phyloP scores from a whole-genome alignment of 2,329 filamentous ascomycete species.

The Aspergillus sp. region DNA sequence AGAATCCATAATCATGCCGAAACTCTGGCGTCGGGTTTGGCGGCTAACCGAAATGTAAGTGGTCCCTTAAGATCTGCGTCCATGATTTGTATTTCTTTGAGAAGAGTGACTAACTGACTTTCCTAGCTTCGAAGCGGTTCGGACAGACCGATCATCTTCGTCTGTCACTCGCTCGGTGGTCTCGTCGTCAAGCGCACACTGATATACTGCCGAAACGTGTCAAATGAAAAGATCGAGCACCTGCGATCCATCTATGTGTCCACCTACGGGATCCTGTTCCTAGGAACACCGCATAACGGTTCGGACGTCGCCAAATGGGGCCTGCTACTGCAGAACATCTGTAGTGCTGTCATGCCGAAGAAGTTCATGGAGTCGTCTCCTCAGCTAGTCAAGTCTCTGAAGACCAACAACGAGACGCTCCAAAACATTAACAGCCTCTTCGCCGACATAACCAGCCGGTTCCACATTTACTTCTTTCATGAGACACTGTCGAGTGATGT shows the following conservation, averaged over 20 bases:
- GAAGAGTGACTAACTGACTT: conserved; percentile 1
- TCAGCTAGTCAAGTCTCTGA: conserved; percentile 69
- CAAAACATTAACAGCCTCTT: conserved; percentile 75
- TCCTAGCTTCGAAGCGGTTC: conserved; percentile 48
- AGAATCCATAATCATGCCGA: conserved; percentile 72
- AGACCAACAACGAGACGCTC: conserved; percentile 71
- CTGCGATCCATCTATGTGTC: conserved; percentile 70
- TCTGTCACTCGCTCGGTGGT: conserved; percentile 73
- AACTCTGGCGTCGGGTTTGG: conserved; percentile 64
- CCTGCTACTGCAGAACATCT: conserved; percentile 66
- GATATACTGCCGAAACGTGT: conserved; percentile 65
- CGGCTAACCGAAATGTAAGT: conserved; percentile 60
- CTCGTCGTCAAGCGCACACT: conserved; percentile 71
- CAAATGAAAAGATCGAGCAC: conserved; percentile 61
- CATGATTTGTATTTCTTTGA: not conserved
- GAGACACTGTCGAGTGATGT: conserved; percentile 72
- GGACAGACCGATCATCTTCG: conserved; percentile 71
- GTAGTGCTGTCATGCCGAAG: conserved; percentile 64
- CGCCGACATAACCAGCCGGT: conserved; percentile 68
- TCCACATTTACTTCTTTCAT: conserved; percentile 74
- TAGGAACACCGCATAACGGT: conserved; percentile 74
- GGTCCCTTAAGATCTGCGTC: not conserved
- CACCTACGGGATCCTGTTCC: conserved; percentile 74
- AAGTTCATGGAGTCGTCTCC: conserved; percentile 68
- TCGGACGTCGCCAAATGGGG: conserved; percentile 70